Evolutionary conservation across 2,329 filamentous ascomycete species (phyloP).

Genomic region (Arthroderma sp.): DNA sequence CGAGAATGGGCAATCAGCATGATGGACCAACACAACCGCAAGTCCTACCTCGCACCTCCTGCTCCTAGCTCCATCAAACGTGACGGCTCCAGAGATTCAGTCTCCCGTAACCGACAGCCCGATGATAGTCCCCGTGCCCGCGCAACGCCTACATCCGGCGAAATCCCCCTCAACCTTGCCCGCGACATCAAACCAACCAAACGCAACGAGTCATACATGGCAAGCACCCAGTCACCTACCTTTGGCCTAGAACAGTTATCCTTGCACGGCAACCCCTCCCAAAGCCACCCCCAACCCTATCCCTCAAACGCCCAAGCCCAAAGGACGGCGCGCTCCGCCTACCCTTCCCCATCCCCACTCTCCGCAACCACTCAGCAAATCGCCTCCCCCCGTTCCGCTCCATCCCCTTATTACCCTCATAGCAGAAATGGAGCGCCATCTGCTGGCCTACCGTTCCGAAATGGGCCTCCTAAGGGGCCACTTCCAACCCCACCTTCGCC

Average conservation of each 20-base stretch:
- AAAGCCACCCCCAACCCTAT: conserved; percentile 1
- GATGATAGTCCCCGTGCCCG: conserved; percentile 33
- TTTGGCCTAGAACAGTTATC: conserved; percentile 33
- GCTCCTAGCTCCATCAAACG: conserved; percentile 64
- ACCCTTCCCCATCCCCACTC: conserved; percentile 2
- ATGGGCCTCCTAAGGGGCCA: conserved; percentile 44
- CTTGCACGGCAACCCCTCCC: conserved; percentile 13
- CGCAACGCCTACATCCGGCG: conserved; percentile 55
- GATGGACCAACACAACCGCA: conserved; percentile 91
- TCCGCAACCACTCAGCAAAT: conserved; percentile 6
- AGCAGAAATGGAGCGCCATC: conserved; percentile 24
- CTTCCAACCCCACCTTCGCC: conserved; percentile 43
- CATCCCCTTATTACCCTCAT: conserved; percentile 5
- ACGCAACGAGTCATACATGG: conserved; percentile 13
- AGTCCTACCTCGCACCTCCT: conserved; percentile 79
- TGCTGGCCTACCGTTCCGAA: conserved; percentile 52
- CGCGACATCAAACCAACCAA: conserved; percentile 19
- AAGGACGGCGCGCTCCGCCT: conserved; percentile 3
- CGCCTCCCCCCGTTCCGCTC: conserved; percentile 7
- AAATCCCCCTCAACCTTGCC: conserved; percentile 49
- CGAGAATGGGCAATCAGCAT: conserved; percentile 86
- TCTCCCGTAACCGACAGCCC: conserved; percentile 16
- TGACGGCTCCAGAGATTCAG: conserved; percentile 42
- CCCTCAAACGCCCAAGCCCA: neutral
- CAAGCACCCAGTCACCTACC: conserved; percentile 15